These are phyloP conservation scores for Clitopilus hobsonii DNA, from an alignment of 768 basidiomycete species.

Conservation along the genomic window DNA sequence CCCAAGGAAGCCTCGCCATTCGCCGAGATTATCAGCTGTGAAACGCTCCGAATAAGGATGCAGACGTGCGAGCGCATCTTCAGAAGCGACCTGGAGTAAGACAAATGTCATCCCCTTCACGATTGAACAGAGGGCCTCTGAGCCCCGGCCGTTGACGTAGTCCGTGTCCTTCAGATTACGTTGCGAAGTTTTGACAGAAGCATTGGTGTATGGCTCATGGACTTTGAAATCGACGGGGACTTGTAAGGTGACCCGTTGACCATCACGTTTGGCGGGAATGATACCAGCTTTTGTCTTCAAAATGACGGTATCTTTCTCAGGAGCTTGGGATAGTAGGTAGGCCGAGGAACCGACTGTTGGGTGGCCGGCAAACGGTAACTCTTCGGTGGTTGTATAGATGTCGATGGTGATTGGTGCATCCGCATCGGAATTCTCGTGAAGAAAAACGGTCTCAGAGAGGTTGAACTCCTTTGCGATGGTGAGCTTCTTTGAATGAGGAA, in stretches of 20 bases:
- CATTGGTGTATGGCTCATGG: constrained; percentile 23
- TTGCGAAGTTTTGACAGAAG: constrained; percentile 24
- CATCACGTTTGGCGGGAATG: constrained; percentile 27
- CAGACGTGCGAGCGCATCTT: constrained; percentile 30
- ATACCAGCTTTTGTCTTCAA: constrained; percentile 37
- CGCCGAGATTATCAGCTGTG: constrained; percentile 25
- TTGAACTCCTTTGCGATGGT: constrained; percentile 44
- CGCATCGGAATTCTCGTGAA: constrained; percentile 24
- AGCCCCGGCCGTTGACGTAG: constrained; percentile 31
- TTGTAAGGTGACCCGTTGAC: constrained; percentile 25
- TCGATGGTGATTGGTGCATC: constrained; percentile 26
- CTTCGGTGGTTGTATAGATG: constrained; percentile 34
- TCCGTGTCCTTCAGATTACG: constrained; percentile 21
- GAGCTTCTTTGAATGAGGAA: constrained; percentile 35
- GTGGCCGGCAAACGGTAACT: constrained; percentile 43
- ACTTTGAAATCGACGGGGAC: constrained; percentile 39
- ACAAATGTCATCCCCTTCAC: constrained; percentile 46
- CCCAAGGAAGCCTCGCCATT: constrained; percentile 32
- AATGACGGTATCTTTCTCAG: constrained; percentile 16
- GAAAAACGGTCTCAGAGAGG: constrained; percentile 43
- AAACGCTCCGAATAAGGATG: constrained; percentile 21
- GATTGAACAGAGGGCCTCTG: constrained; percentile 34
- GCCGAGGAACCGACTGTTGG: constrained; percentile 40
- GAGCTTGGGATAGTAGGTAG: constrained; percentile 27
- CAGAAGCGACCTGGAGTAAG: constrained; percentile 30